These are phyloP conservation scores for Lactarius quietus DNA, from an alignment of 768 basidiomycete species.

Conservation along the genomic window DNA sequence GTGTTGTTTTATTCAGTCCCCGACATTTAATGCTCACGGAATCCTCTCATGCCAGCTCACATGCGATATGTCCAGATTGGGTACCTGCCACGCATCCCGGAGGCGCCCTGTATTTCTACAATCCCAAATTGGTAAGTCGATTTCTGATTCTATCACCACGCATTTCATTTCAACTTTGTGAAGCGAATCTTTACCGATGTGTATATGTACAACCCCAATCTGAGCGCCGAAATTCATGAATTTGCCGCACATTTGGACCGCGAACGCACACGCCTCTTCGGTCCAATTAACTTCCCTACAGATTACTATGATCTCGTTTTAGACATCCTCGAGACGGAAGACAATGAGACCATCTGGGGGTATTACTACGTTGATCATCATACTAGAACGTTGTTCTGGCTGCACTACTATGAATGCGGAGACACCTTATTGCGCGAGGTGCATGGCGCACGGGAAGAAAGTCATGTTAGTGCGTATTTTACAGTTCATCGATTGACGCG, in stretches of 20 bases:
- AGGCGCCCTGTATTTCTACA: background rate
- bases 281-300: background rate
- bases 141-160: background rate
- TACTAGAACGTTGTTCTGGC: background rate
- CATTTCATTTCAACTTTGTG: background rate
- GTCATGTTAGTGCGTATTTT: background rate
- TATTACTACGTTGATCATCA: background rate
- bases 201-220: background rate
- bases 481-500: background rate
- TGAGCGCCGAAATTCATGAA: background rate
- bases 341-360: background rate
- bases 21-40: background rate
- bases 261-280: background rate
- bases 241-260: background rate
- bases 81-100: background rate
- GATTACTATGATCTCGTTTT: background rate
- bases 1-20: background rate
- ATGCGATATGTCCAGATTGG: background rate
- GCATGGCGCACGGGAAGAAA: background rate
- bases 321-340: background rate
- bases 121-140: background rate
- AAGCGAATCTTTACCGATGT: background rate
- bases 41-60: background rate
- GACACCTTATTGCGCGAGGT: background rate
- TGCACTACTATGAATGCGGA: background rate